Percentiles rank a stretch among this genome's conserved stretches.
phyloP scores from a whole-genome alignment of 2,329 filamentous ascomycete genomes.

The Fusarium sp. region DNA sequence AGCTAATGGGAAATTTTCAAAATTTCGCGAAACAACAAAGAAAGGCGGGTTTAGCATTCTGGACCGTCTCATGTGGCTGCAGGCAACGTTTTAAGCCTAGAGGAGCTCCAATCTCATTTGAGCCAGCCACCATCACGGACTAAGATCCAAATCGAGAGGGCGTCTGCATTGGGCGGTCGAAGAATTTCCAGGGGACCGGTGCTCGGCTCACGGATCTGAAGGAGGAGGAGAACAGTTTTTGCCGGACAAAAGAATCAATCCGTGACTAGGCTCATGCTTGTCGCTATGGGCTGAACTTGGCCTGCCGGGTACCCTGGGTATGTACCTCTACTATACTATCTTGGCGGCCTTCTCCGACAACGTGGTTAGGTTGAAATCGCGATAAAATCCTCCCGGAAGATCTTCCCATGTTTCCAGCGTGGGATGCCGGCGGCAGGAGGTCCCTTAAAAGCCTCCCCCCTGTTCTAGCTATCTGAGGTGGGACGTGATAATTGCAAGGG shows the following conservation, averaged over 20 bases:
- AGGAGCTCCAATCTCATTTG: slow-evolving; percentile 40
- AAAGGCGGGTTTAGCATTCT: slow-evolving; percentile 14
- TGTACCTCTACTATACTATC: background rate
- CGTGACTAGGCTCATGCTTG: background rate
- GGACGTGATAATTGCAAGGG: slow-evolving; percentile 2
- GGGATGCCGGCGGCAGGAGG: slow-evolving; percentile 3
- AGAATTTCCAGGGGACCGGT: slow-evolving; percentile 28
- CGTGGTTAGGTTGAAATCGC: slow-evolving; percentile 19
- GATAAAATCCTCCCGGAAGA: slow-evolving; percentile 35
- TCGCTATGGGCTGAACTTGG: background rate
- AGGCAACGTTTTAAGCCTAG: slow-evolving; percentile 21
- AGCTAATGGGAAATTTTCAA: background rate
- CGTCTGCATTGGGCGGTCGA: slow-evolving; percentile 27
- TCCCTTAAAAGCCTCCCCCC: slow-evolving; percentile 12
- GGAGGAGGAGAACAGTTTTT: slow-evolving; percentile 9
- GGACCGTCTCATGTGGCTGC: slow-evolving; percentile 26
- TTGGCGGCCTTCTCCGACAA: slow-evolving; percentile 17
- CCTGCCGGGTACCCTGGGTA: background rate
- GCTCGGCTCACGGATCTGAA: slow-evolving; percentile 10
- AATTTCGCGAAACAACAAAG: slow-evolving; percentile 23
- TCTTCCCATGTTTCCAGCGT: slow-evolving; percentile 31
- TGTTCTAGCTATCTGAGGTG: background rate
- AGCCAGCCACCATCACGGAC: slow-evolving; percentile 44
- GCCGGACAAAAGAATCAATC: slow-evolving; percentile 1
- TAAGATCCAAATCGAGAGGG: slow-evolving; percentile 40